phyloP scores from a whole-genome alignment of 495 filamentous ascomycete genomes.

The Neurospora tetraspora region DNA sequence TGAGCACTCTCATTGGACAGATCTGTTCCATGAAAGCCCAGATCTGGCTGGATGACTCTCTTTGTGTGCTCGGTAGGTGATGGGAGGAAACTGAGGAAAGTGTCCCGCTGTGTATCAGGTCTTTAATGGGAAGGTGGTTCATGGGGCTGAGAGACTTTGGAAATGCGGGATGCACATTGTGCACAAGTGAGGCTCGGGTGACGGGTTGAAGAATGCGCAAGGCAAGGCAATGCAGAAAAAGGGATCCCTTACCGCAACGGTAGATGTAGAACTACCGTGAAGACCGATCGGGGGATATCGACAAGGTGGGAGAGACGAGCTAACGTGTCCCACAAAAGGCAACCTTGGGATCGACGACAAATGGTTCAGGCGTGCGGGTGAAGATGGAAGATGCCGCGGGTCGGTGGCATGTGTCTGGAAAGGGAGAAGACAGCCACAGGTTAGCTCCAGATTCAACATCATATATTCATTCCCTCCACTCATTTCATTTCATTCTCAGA shows the following conservation, averaged over 20 bases:
- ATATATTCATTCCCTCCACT: neutral
- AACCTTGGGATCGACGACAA: constrained; percentile 27
- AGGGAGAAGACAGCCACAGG: constrained; percentile 20
- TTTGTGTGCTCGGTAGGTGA: neutral
- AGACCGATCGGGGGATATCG: constrained; percentile 40
- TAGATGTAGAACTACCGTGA: constrained; percentile 31
- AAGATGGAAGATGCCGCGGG: constrained; percentile 44
- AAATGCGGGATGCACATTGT: neutral
- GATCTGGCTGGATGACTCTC: neutral
- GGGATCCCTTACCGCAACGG: constrained; percentile 59
- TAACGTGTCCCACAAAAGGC: constrained; percentile 60
- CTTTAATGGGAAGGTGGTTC: neutral
- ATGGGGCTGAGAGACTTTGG: neutral
- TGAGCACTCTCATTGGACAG: neutral
- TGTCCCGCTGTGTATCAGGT: neutral
- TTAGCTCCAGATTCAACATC: constrained; percentile 13
- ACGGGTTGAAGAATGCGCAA: neutral
- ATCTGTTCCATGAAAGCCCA: neutral
- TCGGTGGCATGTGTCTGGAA: constrained; percentile 39
- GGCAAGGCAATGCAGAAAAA: constrained; percentile 1
- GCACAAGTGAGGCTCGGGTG: neutral
- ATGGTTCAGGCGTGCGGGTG: constrained; percentile 32
- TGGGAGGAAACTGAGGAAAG: neutral
- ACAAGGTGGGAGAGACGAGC: constrained; percentile 56
- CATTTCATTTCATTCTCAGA: constrained; percentile 9